Evolutionary conservation across 495 filamentous ascomycete genomes (phyloP), one percentile per base, ranked within the genome.

Genomic region (Aspergillus panamensis): DNA sequence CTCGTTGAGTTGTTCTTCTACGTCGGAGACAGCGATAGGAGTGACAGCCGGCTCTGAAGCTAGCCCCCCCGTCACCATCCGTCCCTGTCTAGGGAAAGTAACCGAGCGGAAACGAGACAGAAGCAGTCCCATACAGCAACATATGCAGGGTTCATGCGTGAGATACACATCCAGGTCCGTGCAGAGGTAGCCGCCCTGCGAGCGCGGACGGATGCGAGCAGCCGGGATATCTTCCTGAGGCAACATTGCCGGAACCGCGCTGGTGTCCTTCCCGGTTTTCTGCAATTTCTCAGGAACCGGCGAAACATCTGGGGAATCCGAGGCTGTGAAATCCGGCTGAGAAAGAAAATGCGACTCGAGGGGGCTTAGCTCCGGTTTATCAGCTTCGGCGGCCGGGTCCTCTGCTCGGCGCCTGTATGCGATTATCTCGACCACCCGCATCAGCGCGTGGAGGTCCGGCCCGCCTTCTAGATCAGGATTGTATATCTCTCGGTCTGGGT

Each of bases 71-170:
- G 65, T 70, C 1, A 58, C 60, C 62, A 77, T 70, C 7, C 76
- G 65, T 0, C 74, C 76, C 13, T 80, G 74, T 10, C 82, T 72
- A 20, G 82, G 82, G 73, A 95, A 96, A n/a, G 95, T 80, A 2
- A 93, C 84, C 16, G 84, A 80, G 5, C 87, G 82, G 77, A 97
- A 94, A 29, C 94, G 83, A 0, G 91, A 96, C 59, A 97, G 91
- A 17, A 97, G 77, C 35, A 97, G 82, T 2, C 91, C 95, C 93
- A 97, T 97, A 8, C 87, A 89, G 73, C 94, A 98, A 84, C 95
- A 96, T 31, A 94, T 78, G 63, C 94, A 98, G 3, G 94, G 94
- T 70, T 98, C 94, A 67, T 96, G 92, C 1, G 91, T 93, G 32
- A 93, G 70, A 69, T 96, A 97, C 31, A 98, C 80, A 62, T 96